These are phyloP conservation scores for Amanita fuliginea DNA, from an alignment of 768 basidiomycete species.

Conservation along the genomic window DNA sequence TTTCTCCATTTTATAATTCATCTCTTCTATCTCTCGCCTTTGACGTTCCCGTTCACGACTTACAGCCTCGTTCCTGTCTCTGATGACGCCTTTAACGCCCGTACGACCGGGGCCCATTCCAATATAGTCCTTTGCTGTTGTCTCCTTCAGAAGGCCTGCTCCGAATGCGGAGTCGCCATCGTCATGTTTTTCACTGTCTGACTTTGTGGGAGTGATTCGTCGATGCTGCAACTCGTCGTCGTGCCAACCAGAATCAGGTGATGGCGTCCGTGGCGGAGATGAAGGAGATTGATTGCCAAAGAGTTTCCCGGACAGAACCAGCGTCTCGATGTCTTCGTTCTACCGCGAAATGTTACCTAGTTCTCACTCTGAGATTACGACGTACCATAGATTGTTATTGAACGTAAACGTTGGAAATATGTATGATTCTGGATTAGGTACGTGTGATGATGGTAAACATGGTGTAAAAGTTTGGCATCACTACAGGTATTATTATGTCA, in stretches of 20 bases:
- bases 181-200: not conserved
- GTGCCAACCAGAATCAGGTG: conserved; percentile 6
- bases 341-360: not conserved
- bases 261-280: not conserved
- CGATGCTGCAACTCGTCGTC: conserved; percentile 5
- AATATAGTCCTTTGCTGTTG: conserved; percentile 40
- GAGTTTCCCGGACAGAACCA: conserved; percentile 12
- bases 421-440: not conserved
- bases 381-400: not conserved
- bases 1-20: conserved; percentile 52
- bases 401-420: not conserved
- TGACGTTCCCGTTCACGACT: conserved; percentile 40
- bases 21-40: conserved; percentile 37
- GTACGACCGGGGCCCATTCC: conserved; percentile 83
- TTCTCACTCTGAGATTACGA: not conserved
- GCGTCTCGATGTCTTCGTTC: conserved; percentile 18
- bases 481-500: no score
- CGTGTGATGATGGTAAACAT: not conserved
- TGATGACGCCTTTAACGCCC: conserved; percentile 82
- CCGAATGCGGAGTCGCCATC: conserved; percentile 12
- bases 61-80: conserved; percentile 66
- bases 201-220: not conserved
- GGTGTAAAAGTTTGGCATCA: no score
- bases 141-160: conserved; percentile 17
- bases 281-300: conserved; percentile 1